A percentile compares a stretch with the other conserved stretches of the same genome.
Conservation (phyloP, 805 yeast species). For the Kluyveromyces aestuarii region DNA sequence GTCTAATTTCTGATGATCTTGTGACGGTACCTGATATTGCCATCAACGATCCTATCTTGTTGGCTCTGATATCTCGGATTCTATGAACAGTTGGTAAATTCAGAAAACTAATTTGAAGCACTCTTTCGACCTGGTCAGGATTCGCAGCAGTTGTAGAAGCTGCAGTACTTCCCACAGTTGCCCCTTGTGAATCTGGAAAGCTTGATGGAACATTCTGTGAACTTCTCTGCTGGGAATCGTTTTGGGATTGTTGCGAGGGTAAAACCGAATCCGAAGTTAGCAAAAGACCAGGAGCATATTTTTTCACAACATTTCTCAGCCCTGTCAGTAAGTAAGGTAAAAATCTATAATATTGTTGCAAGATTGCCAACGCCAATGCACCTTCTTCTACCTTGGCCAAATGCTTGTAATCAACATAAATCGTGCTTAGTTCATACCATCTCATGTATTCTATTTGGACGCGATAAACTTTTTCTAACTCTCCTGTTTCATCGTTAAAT, state of each 20-base stretch:
- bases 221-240: slow-evolving; percentile 15
- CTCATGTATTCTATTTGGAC: slow-evolving; percentile 78
- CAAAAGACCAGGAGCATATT: slow-evolving; percentile 65
- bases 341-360: slow-evolving; percentile 88
- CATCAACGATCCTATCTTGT: slow-evolving; percentile 75
- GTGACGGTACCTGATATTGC: slow-evolving; percentile 92
- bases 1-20: slow-evolving; percentile 91
- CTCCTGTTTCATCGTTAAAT: slow-evolving; percentile 22
- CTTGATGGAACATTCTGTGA: slow-evolving; percentile 7
- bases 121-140: slow-evolving; percentile 49
- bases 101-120: slow-evolving; percentile 85
- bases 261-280: slow-evolving; percentile 32
- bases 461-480: slow-evolving; percentile 52
- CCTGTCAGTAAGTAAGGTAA: slow-evolving; percentile 76
- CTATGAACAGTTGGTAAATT: slow-evolving; percentile 75
- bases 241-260: slow-evolving; percentile 24
- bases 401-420: slow-evolving; percentile 82
- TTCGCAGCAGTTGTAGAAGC: slow-evolving; percentile 38
- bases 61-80: slow-evolving; percentile 85
- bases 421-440: slow-evolving; percentile 60
- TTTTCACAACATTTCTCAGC: slow-evolving; percentile 60
- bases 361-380: slow-evolving; percentile 78
- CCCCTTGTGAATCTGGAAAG: slow-evolving; percentile 20
- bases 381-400: slow-evolving; percentile 69
- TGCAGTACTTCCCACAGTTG: slow-evolving; percentile 24